Percentiles rank a stretch among this genome's conserved stretches.
These are phyloP conservation scores for Verruconis gallopava DNA, from an alignment of 2,329 filamentous ascomycete genomes.

Conservation along the genomic window DNA sequence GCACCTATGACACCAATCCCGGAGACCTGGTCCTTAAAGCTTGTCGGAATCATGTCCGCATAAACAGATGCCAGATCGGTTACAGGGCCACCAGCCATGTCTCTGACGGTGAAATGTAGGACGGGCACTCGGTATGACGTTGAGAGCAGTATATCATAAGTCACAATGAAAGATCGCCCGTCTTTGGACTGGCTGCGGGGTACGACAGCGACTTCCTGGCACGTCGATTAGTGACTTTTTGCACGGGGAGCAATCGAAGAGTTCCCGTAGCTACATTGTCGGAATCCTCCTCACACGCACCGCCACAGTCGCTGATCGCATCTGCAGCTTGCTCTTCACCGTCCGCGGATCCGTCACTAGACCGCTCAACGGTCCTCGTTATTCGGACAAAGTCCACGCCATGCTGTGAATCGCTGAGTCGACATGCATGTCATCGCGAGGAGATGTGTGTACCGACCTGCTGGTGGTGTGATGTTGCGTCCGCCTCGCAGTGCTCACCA, in stretches of 20 bases:
- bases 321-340: neutral
- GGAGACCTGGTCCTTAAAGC: constrained; percentile 49
- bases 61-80: constrained; percentile 59
- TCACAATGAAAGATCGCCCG: constrained; percentile 27
- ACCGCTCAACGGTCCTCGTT: neutral
- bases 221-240: too few relatives aligned
- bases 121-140: constrained; percentile 63
- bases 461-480: neutral
- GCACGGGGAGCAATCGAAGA: too few relatives aligned
- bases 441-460: neutral
- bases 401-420: neutral
- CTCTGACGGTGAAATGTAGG: constrained; percentile 59
- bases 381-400: neutral
- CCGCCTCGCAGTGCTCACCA: neutral
- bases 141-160: constrained; percentile 64
- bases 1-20: constrained; percentile 53
- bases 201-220: too few relatives aligned
- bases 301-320: neutral
- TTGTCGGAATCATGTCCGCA: constrained; percentile 53
- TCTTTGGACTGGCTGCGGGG: too few relatives aligned
- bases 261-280: neutral
- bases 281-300: neutral
- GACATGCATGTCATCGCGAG: neutral
- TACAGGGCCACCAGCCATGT: constrained; percentile 41
- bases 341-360: neutral